Evolutionary conservation across 768 basidiomycete species (phyloP).

Genomic region (Hirschioporus abietinus): DNA sequence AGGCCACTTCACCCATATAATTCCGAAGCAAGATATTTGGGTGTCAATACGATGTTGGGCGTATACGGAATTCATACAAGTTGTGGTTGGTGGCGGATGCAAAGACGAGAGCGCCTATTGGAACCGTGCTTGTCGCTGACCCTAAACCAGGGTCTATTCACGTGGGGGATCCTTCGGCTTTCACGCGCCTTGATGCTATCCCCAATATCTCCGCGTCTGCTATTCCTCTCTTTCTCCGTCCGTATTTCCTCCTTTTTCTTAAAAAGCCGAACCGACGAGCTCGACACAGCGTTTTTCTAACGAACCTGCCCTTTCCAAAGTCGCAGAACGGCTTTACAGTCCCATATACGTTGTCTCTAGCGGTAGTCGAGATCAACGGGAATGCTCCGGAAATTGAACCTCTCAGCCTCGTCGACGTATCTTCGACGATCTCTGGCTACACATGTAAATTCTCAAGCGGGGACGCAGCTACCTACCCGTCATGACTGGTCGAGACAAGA

Average conservation of each 20-base stretch:
- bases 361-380: background rate
- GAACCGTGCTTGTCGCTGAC: background rate
- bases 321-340: background rate
- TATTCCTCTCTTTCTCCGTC: background rate
- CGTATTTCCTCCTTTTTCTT: background rate
- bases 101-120: too few species aligned
- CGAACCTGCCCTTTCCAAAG: background rate
- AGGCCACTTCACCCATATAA: too few species aligned
- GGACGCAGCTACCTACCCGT: conserved; percentile 30
- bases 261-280: background rate
- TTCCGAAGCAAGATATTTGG: too few species aligned
- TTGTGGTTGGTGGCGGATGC: too few species aligned
- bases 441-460: conserved; percentile 35
- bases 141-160: background rate
- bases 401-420: conserved; percentile 5
- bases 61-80: too few species aligned
- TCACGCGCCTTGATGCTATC: background rate
- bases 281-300: background rate
- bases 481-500: conserved; percentile 74
- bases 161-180: background rate
- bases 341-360: background rate
- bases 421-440: conserved; percentile 57
- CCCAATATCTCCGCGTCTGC: conserved; percentile 1
- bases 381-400: conserved; percentile 3
- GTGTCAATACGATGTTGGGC: too few species aligned